Evolutionary conservation across 1,139 yeast genomes (phyloP), one percentile per base, ranked within the genome.

Genomic region (Hyphopichia fennica): DNA sequence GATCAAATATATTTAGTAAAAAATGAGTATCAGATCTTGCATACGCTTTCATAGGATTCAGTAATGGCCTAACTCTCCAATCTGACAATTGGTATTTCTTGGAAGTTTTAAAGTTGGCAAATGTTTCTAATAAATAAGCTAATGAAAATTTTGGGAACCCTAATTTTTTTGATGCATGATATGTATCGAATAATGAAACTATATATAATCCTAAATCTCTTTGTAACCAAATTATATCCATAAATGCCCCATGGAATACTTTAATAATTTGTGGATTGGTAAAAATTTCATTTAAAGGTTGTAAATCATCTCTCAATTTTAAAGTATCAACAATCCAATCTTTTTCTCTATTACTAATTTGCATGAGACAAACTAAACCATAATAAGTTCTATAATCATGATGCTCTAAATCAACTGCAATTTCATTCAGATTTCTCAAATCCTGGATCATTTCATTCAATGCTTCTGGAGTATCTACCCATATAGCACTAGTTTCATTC

Each of bases 211-310:
- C 99, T 49, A 95, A 75, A 58, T 95, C 99, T 51, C 99, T 75
- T 65, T 95, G 99, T 34, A 95, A 72, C 99, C 99, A 95, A 39
- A 89, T 84, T 9, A 93, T 87, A 69, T 95, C 99, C 96, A 90
- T 90, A 50, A 82, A 84, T 0, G 99, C 96, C 49, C 99, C 99
- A 59, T 95, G 99, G 52, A 95, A 81, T 1, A 95, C 95, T 58
- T 95, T 95, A 30, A 89, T 70, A 29, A 91, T 82, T 4, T 65
- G 55, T 0, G 98, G 97, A 60, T 93, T 71, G 2, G 98, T 77
- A 51, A 93, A 90, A 1, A 91, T 79, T 40, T 69, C 72, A 63
- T 95, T 95, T 45, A 95, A 69, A 0, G 67, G 65, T 43, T 77
- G 71, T 39, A 95, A 67, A 44, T 88, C 88, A 37, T 86, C 88